Evolutionary conservation across 2,329 filamentous ascomycete genomes (phyloP).

Genomic region (Cladosporium sp.): DNA sequence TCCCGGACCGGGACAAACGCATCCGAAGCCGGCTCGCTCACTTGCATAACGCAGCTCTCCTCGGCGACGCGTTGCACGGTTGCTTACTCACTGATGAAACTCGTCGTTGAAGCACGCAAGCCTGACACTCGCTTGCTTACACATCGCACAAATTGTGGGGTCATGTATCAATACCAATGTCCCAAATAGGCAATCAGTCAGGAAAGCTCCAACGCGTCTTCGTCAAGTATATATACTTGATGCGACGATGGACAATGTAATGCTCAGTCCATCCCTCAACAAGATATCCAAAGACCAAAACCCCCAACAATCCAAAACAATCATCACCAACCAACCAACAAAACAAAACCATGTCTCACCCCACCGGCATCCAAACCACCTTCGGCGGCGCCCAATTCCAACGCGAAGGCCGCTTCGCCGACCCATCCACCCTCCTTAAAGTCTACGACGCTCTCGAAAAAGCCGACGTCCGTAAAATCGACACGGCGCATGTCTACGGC

Average conservation of each 20-base stretch:
- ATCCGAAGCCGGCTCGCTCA: background rate
- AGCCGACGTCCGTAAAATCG: slow-evolving; percentile 40
- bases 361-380: slow-evolving; percentile 39
- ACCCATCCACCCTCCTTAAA: slow-evolving; percentile 29
- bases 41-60: background rate
- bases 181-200: background rate
- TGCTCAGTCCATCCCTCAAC: background rate
- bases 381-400: slow-evolving; percentile 40
- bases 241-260: background rate
- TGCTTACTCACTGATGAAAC: background rate
- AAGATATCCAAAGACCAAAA: background rate
- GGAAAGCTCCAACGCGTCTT: background rate
- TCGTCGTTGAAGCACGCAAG: background rate
- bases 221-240: background rate
- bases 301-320: background rate
- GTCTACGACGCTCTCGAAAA: slow-evolving; percentile 38
- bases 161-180: background rate
- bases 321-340: background rate
- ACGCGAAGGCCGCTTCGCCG: slow-evolving; percentile 25
- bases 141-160: background rate
- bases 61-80: background rate
- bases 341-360: slow-evolving; percentile 22
- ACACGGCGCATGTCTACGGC: slow-evolving; percentile 47
- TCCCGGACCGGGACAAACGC: background rate
- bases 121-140: background rate